phyloP scores from a whole-genome alignment of 1,139 yeast species.

The Saccharomyces hybrid region DNA sequence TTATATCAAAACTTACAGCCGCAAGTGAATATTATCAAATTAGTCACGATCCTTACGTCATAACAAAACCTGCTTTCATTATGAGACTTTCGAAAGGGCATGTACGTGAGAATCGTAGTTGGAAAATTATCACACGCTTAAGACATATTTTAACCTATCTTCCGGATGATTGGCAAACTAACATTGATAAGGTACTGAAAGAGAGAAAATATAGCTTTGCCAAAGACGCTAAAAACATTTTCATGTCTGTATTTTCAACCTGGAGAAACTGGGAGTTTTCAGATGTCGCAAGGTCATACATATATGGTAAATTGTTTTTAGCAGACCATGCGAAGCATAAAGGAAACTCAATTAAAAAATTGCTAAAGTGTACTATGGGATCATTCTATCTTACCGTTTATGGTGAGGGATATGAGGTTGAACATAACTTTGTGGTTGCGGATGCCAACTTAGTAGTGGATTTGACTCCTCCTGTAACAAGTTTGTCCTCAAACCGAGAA shows the following conservation, averaged over 20 bases:
- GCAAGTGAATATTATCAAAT: conserved; percentile 57
- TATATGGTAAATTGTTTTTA: conserved; percentile 35
- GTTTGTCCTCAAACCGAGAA: conserved; percentile 11
- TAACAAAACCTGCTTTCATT: conserved; percentile 81
- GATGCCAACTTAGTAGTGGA: conserved; percentile 17
- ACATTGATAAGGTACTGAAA: conserved; percentile 17
- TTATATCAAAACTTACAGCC: conserved; percentile 40
- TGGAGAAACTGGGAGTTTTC: conserved; percentile 92
- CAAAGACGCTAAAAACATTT: conserved; percentile 44
- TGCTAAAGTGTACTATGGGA: conserved; percentile 15
- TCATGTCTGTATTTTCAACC: conserved; percentile 51
- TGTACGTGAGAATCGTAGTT: conserved; percentile 71
- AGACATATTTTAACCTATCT: conserved; percentile 60
- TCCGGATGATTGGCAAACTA: conserved; percentile 46
- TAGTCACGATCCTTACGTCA: conserved; percentile 78
- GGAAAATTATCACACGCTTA: conserved; percentile 76
- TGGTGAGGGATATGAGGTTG: conserved; percentile 19
- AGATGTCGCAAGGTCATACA: conserved; percentile 47
- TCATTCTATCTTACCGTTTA: conserved; percentile 23
- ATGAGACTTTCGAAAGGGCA: conserved; percentile 65
- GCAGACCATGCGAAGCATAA: conserved; percentile 10
- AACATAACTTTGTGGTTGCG: conserved; percentile 21
- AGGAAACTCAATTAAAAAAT: conserved; percentile 19
- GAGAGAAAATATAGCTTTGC: conserved; percentile 36
- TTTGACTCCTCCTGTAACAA: conserved; percentile 12